phyloP scores from a whole-genome alignment of 1,284 basidiomycete species.

The Trichosporon faecale region DNA sequence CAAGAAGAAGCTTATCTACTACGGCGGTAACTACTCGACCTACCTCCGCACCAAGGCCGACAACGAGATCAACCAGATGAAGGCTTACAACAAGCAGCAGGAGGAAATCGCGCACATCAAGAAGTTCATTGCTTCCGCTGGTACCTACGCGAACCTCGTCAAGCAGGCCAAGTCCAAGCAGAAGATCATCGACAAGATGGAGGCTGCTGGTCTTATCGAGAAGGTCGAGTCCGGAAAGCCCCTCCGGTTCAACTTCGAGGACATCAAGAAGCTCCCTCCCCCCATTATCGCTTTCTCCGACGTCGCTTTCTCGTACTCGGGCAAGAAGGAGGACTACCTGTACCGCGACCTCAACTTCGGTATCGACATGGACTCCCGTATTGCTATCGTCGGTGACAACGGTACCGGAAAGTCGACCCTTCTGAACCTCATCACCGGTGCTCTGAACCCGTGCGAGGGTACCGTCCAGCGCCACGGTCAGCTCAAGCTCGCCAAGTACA shows the following conservation, averaged over 20 bases:
- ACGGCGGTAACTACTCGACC: constrained; percentile 94
- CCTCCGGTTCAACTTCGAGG: constrained; percentile 93
- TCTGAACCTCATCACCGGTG: constrained; percentile 87
- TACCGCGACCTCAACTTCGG: constrained; percentile 88
- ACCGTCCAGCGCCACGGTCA: constrained; percentile 81
- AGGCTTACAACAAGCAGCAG: constrained; percentile 97
- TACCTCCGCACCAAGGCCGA: constrained; percentile 94
- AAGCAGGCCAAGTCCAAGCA: constrained; percentile 99
- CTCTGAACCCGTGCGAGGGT: constrained; percentile 75
- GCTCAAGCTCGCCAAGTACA: constrained; percentile 95
- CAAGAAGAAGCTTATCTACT: constrained; percentile 67
- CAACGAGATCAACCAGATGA: constrained; percentile 99
- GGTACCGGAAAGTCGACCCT: constrained; percentile 98
- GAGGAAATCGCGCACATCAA: constrained; percentile 98
- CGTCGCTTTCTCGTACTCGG: constrained; percentile 93
- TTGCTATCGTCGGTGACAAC: constrained; percentile 98
- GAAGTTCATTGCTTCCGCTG: constrained; percentile 93
- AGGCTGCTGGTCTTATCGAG: constrained; percentile 95
- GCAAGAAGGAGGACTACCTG: constrained; percentile 79
- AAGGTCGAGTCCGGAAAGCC: constrained; percentile 72
- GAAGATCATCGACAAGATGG: constrained; percentile 99
- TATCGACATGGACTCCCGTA: constrained; percentile 66
- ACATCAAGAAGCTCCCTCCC: constrained; percentile 87
- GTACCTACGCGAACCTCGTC: constrained; percentile 98
- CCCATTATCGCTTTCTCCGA: constrained; percentile 95